Base-by-base conservation (phyloP, 495 filamentous ascomycete genomes). In the Penicillium paxilli region DNA sequence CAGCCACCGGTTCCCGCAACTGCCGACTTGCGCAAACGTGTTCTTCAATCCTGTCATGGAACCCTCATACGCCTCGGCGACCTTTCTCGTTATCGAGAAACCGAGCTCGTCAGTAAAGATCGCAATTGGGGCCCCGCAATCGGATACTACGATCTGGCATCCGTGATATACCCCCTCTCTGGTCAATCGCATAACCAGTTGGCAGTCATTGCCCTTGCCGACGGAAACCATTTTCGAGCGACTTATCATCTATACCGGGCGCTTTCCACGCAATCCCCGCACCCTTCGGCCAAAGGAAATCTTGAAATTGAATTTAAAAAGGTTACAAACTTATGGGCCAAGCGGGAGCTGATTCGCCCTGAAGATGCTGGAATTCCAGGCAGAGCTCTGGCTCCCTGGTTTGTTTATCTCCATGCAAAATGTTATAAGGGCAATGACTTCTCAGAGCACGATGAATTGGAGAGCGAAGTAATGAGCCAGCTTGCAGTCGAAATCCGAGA, bases 221-320 rank as follows among this genome's bases (percentile, higher is more conserved):
- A 89, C 62, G 80, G 74, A 16, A 85, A 91, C 54, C 88, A 96
- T 65, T 79, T 97, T 20, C 81, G 88, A 20, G 85, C 91, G 3
- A 87, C 90, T 1, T 97, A 97, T 63, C 85, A 98, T 69, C 80
- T 97, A 11, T 96, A 96, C 62, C 82, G 92, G 47, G 88, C 91
- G 16, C 73, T 92, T 35, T 84, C 85, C 2, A 83, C 86, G 28
- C 75, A 84, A 24, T 80, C 86, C 30, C 90, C 92, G 4, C 85
- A 93, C 64, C 85, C 87, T 5, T 72, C 80, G 7, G 92, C 90
- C 2, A 73, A 78, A 24, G 71, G 71, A 6, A 98, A 97, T 57
- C 78, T 98, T 22, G 86, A 89, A 57, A 79, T 87, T 21, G 88
- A 91, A 63, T 93, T 96, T 60, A 87, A 84, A 58, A 90, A 88